Base-by-base conservation (phyloP, 305 asterid species). In the Fraxinus angustifolia region DNA sequence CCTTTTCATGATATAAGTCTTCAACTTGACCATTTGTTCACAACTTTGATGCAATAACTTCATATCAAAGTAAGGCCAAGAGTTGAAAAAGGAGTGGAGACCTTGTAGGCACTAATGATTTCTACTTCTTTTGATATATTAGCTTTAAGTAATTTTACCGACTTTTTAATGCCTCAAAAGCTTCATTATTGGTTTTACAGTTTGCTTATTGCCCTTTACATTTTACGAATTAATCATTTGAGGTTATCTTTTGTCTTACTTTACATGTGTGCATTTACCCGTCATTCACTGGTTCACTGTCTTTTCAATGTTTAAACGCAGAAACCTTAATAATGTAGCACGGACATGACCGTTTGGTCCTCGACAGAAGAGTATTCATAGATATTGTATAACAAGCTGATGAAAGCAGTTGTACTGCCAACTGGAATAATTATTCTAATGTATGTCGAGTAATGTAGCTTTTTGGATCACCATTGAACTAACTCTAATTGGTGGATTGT, bases 11-110 rank as follows among this genome's bases (percentile, higher is more conserved):
- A 6, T 80, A 76, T 67, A 71, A 82, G 31, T 82, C 83, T 85
- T 84, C 86, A 84, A 78, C 83, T 90, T 90, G 91, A 90, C 89
- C 88, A 83, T 86, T 86, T 82, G 68, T 87, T 85, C 85, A 79
- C 84, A 85, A 84, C 83, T 87, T 88, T 88, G 84, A 83, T 87
- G 89, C 89, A 68, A 75, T 79, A 48, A 70, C 74, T 45, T 81
- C 70, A 19, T 78, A 82, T 82, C 85, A 83, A 86, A 86, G 88
- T 83, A 84, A 84, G 82, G 77, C 82, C 82, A 77, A 82, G 62
- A 8, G 81, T 82, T 79, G 84, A 83, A 85, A 84, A 86, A 87
- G 86, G 82, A 26, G 45, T 80, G 76, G 0, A 80, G 34, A 81
- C 78, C 83, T 80, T 70, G 2, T 86, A 80, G 87, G 79, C 82